Evolutionary conservation across 2,329 filamentous ascomycete genomes (phyloP).

Genomic region (Hymenoscyphus fructigenus): DNA sequence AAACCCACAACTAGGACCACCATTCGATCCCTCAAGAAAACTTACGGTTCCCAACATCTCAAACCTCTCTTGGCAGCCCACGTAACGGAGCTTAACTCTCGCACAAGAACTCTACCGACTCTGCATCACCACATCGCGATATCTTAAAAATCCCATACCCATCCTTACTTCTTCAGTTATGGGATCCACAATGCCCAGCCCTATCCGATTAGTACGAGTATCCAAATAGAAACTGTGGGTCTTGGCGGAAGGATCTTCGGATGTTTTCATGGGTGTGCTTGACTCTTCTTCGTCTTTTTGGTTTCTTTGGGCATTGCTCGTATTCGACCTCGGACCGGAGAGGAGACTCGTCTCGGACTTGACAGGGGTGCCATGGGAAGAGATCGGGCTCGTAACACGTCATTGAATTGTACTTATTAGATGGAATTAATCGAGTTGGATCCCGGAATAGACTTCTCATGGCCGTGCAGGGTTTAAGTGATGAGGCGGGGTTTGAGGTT

Average conservation of each 20-base stretch:
- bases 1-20: not conserved
- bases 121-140: not conserved
- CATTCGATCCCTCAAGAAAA: too few species aligned
- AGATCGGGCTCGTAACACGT: not conserved
- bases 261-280: not conserved
- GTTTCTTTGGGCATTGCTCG: not conserved
- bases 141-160: not conserved
- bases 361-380: not conserved
- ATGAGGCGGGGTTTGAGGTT: not conserved
- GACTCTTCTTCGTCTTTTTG: not conserved
- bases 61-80: constrained; percentile 1
- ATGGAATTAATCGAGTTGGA: not conserved
- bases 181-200: not conserved
- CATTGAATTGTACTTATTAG: not conserved
- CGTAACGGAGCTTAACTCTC: not conserved
- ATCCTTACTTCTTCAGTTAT: not conserved
- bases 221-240: not conserved
- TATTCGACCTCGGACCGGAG: not conserved
- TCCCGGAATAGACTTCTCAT: not conserved
- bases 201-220: not conserved
- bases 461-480: not conserved
- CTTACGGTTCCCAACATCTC: not conserved
- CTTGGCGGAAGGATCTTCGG: not conserved
- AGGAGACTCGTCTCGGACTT: not conserved
- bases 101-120: not conserved